These are phyloP conservation scores for Sonneratia alba DNA, from an alignment of 345 rosid genomes.

Conservation along the genomic window DNA sequence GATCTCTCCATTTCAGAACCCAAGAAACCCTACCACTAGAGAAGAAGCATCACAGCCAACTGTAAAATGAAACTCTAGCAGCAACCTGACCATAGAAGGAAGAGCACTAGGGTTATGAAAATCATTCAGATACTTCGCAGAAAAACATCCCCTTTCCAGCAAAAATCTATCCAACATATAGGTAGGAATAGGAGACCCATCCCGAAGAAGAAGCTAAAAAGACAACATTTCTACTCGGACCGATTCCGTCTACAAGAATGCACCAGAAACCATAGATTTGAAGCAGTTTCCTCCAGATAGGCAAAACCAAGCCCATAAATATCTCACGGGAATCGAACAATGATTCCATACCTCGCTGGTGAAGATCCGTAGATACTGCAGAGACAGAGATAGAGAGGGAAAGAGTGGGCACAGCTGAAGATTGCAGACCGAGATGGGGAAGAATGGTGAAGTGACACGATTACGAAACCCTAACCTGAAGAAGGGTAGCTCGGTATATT, in stretches of 20 bases:
- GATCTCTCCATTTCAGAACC: constrained; percentile 56
- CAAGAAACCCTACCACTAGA: constrained; percentile 11
- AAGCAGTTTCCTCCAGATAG: neutral
- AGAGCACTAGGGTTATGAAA: neutral
- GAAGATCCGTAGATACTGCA: neutral
- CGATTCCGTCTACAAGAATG: neutral
- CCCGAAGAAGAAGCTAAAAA: neutral
- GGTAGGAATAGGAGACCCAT: neutral
- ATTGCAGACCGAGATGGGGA: neutral
- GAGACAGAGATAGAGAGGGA: neutral
- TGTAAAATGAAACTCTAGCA: neutral
- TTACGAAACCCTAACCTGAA: neutral
- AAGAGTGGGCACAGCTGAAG: neutral
- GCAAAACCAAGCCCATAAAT: neutral
- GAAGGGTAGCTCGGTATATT: neutral
- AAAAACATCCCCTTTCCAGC: too few relatives aligned
- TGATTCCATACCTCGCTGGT: neutral
- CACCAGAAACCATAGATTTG: neutral
- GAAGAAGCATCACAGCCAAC: constrained; percentile 4
- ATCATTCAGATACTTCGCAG: too few relatives aligned
- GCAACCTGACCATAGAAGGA: neutral
- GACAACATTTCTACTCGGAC: neutral
- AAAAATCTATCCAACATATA: neutral
- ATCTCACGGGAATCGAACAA: neutral
- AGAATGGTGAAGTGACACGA: neutral